Percentiles rank a stretch among this genome's conserved stretches.
Conservation (phyloP, 2,329 filamentous ascomycete genomes). For the Aureobasidium sp. region DNA sequence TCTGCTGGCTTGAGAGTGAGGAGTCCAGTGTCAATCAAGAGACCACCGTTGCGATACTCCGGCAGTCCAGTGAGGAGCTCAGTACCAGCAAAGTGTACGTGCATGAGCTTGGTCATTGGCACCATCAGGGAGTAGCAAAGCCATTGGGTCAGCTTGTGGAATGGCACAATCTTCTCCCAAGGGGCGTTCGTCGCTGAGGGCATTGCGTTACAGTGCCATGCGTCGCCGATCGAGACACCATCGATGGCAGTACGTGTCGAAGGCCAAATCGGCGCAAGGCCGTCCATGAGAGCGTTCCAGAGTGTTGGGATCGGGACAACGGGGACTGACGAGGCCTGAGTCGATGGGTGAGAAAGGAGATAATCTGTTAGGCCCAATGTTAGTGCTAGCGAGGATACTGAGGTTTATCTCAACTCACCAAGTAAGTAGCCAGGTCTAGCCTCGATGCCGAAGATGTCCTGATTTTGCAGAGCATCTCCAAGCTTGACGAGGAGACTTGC, state of each 20-base stretch:
- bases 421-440: slow-evolving; percentile 90
- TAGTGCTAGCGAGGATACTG: slow-evolving; percentile 1
- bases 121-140: slow-evolving; percentile 90
- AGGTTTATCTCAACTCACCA: slow-evolving; percentile 47
- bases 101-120: slow-evolving; percentile 74
- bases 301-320: slow-evolving; percentile 81
- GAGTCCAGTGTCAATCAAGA: slow-evolving; percentile 79
- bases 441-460: slow-evolving; percentile 76
- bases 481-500: slow-evolving; percentile 71
- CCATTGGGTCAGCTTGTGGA: slow-evolving; percentile 95
- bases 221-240: slow-evolving; percentile 80
- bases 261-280: slow-evolving; percentile 83
- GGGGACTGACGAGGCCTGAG: slow-evolving; percentile 79
- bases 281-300: slow-evolving; percentile 86
- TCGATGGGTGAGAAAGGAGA: slow-evolving; percentile 84
- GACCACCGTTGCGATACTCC: slow-evolving; percentile 85
- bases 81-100: slow-evolving; percentile 71
- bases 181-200: slow-evolving; percentile 62
- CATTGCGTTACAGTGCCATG: slow-evolving; percentile 85
- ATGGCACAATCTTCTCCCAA: slow-evolving; percentile 79
- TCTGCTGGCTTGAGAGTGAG: slow-evolving; percentile 68
- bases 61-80: slow-evolving; percentile 84
- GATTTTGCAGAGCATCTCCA: slow-evolving; percentile 67
- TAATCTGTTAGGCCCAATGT: slow-evolving; percentile 57
- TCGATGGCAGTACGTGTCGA: slow-evolving; percentile 78